Evolutionary conservation across 2,329 filamentous ascomycete genomes (phyloP), one percentile per base, ranked within the genome.

Genomic region (Penicillium sp.): DNA sequence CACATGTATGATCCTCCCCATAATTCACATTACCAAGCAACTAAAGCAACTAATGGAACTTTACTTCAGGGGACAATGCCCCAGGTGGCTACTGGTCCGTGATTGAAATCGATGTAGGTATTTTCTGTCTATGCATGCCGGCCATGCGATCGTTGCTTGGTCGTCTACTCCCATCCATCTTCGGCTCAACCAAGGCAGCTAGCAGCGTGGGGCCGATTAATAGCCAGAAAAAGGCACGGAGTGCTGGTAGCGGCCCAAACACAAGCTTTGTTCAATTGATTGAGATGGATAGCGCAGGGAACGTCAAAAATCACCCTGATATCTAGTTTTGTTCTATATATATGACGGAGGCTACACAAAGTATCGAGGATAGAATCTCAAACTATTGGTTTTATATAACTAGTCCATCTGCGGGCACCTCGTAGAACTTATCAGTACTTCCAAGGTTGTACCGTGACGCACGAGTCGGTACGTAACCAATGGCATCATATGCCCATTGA

Each of bases 61-160:
- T 29, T 6, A 39, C 24, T 16, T 26, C n/a, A 58, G 55, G 55
- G 55, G 55, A 58, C 39, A 56, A 55, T 46, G 52, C 55, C 21
- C 34, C 55, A 18, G 52, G 52, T 37, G 52, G 55, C 48, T 58
- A 55, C 37, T 58, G 55, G 55, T 58, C 55, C 19, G 43, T 58
- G 19, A 51, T 58, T 16, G 55, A 58, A 43, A 28, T 58, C 14
- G 52, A 58, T 33, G 55, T 58, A 45, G 48, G 52, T 10, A 39
- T 58, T 46, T 55, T 58, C 19, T 55, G 53, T 11, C 39, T 55
- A n/a, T 58, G 55, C 44, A 51, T 58, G 52, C 55, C 55, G 28
- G 43, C 55, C 28, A 26, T 52, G 31, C 55, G 55, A n/a, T 52
- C 55, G 29, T 39, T 58, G 47, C 52, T 58, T 21, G 43, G 52